A percentile compares a stretch with the other conserved stretches of the same genome.
phyloP scores from a whole-genome alignment of 495 filamentous ascomycete species.

The Astrothelium macrocarpum region DNA sequence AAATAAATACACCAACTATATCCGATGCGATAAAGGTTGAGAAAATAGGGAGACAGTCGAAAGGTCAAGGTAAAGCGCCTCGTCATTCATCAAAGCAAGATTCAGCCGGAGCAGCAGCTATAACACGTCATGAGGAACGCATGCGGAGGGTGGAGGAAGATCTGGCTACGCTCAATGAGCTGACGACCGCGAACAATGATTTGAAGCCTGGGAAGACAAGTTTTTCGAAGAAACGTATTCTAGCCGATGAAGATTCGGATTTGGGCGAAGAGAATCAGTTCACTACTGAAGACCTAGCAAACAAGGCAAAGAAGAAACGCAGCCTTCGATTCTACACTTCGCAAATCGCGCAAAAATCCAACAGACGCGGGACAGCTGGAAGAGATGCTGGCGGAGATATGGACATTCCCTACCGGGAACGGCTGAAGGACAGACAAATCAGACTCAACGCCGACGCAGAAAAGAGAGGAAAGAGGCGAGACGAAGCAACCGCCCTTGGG shows the following conservation, averaged over 20 bases:
- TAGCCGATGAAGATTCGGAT: constrained; percentile 45
- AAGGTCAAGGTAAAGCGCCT: neutral
- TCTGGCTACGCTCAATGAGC: constrained; percentile 50
- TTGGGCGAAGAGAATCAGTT: constrained; percentile 58
- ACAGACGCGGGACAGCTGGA: constrained; percentile 71
- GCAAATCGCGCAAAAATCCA: constrained; percentile 85
- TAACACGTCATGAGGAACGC: constrained; percentile 46
- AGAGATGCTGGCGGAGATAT: constrained; percentile 80
- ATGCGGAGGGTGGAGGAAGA: constrained; percentile 53
- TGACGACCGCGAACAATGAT: neutral
- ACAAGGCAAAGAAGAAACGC: constrained; percentile 80
- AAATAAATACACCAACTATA: neutral
- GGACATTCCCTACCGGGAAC: constrained; percentile 85
- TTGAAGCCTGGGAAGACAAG: neutral
- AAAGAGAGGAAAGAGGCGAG: constrained; percentile 58
- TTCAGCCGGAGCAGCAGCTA: constrained; percentile 40
- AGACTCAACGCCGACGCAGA: constrained; percentile 82
- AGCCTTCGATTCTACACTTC: constrained; percentile 92
- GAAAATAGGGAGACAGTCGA: neutral
- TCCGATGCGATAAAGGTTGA: too few species aligned
- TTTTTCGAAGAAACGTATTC: neutral
- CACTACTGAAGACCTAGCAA: constrained; percentile 55
- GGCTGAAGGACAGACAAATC: constrained; percentile 71
- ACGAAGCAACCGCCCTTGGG: constrained; percentile 47
- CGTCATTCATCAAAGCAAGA: neutral